These are phyloP conservation scores for Pseudocercospora crystallina DNA, from an alignment of 2,329 filamentous ascomycete genomes.

Conservation along the genomic window DNA sequence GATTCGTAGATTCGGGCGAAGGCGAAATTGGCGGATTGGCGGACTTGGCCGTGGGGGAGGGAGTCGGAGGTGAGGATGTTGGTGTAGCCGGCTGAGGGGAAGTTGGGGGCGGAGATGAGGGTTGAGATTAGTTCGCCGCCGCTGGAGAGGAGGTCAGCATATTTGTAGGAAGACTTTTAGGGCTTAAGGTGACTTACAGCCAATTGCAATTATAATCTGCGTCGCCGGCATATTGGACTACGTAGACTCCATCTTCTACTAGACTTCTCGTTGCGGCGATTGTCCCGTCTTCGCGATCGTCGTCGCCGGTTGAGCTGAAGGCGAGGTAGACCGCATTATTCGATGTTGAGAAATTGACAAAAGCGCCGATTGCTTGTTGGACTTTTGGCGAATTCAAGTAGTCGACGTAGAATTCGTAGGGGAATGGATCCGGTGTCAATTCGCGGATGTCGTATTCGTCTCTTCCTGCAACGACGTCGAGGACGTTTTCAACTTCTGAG, in stretches of 20 bases:
- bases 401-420: slow-evolving; percentile 49
- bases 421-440: slow-evolving; percentile 57
- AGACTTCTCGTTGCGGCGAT: slow-evolving; percentile 43
- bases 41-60: slow-evolving; percentile 53
- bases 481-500: slow-evolving; percentile 53
- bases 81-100: slow-evolving; percentile 46
- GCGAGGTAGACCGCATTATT: slow-evolving; percentile 46
- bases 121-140: slow-evolving; percentile 43
- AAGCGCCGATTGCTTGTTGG: slow-evolving; percentile 60
- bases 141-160: slow-evolving; percentile 6
- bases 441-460: slow-evolving; percentile 63
- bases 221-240: slow-evolving; percentile 49
- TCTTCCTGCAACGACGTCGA: slow-evolving; percentile 53
- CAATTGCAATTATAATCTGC: slow-evolving; percentile 52
- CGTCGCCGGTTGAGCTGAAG: slow-evolving; percentile 52
- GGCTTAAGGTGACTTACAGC: slow-evolving; percentile 26
- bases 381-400: slow-evolving; percentile 59
- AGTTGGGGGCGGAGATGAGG: slow-evolving; percentile 44
- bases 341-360: slow-evolving; percentile 55
- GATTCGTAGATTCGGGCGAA: slow-evolving; percentile 52
- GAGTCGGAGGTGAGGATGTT: slow-evolving; percentile 46
- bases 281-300: slow-evolving; percentile 46
- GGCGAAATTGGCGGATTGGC: slow-evolving; percentile 51
- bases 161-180: too few species aligned
- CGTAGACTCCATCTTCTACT: slow-evolving; percentile 42